Conservation (phyloP, 1,139 yeast genomes). For the Hanseniaspora sp. region DNA sequence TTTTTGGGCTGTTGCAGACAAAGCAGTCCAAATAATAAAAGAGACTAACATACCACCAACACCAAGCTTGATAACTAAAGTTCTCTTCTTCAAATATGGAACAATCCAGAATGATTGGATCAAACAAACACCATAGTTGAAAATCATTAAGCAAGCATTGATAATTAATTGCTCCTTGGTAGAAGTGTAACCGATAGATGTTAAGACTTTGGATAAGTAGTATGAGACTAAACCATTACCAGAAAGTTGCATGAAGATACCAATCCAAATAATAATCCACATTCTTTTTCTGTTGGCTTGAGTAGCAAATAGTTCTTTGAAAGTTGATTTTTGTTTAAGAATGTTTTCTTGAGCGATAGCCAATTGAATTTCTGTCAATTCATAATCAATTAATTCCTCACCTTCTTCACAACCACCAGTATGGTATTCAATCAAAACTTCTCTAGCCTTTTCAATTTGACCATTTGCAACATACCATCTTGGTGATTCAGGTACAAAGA, state of each 20-base stretch:
- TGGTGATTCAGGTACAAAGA: slow-evolving; percentile 27
- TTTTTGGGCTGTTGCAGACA: slow-evolving; percentile 29
- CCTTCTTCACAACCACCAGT: slow-evolving; percentile 32
- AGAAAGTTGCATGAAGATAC: slow-evolving; percentile 38
- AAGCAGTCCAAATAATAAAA: slow-evolving; percentile 31
- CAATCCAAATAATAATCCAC: slow-evolving; percentile 32
- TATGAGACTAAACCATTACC: slow-evolving; percentile 46
- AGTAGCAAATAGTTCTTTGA: slow-evolving; percentile 33
- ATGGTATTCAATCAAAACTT: slow-evolving; percentile 33
- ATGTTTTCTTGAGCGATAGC: slow-evolving; percentile 18
- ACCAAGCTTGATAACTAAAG: slow-evolving; percentile 20
- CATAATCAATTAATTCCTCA: slow-evolving; percentile 35
- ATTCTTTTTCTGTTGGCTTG: slow-evolving; percentile 37
- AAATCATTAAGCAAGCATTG: slow-evolving; percentile 30
- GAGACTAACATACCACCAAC: slow-evolving; percentile 29
- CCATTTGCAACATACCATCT: slow-evolving; percentile 34
- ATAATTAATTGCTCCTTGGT: slow-evolving; percentile 36
- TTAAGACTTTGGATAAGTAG: slow-evolving; percentile 39
- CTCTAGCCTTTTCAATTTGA: slow-evolving; percentile 32
- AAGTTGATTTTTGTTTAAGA: slow-evolving; percentile 23
- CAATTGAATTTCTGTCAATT: slow-evolving; percentile 36
- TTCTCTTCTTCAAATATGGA: slow-evolving; percentile 33
- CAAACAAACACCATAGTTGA: slow-evolving; percentile 21
- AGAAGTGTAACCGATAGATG: slow-evolving; percentile 41
- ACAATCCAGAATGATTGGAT: slow-evolving; percentile 19